Base-by-base conservation (phyloP, 2,329 filamentous ascomycete species). In the Diplodia intermedia region DNA sequence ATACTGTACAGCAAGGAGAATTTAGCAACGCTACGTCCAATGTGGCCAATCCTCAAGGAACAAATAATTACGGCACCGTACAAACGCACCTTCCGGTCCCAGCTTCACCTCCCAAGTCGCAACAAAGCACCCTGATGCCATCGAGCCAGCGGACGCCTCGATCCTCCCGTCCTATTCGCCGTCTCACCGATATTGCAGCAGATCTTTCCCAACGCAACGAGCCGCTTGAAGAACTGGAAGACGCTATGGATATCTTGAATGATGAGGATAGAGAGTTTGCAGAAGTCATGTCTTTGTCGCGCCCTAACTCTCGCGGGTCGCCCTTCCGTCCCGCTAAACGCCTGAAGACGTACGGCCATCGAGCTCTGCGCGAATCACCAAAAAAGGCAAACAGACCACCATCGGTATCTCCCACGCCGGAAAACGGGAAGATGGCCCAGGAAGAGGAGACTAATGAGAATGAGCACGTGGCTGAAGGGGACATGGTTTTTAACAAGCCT, bases 151-250 rank as follows among this genome's bases (percentile, higher is more conserved):
- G 57, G 20, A 70, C 65, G 15, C 66, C 66, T 15, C 29, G 38
- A 23, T 65, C 57, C 23, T 55, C 66, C 11, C 66, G 57, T 18
- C 61, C 61, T 18, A 40, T 73, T 20, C 75, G 74, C n/a, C 76
- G 74, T n/a, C 67, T 80, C 11, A 71, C 74, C 8, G 79, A 80
- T 18, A 79, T 80, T 33, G 75, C 75, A 9, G 77, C 78, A 43
- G 70, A 76, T 26, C 75, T 76, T n/a, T 73, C 74, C 3, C 78
- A 76, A 23, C 65, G 40, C 15, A 38, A 67, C 29, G 65, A 67
- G 23, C 40, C 54, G 1, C 29, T 67, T 11, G 65, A 67, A 1
- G 65, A 67, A 4, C n/a, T 67, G 6, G 65, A 67, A n/a, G 43
- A 43, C 12, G 40, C 53, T 14, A 67, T 52, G 54, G 65, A 67